Evolutionary conservation across 179 eudicot species (phyloP), one percentile per base, ranked within the genome.

Genomic region (Amaranthus tricolor): DNA sequence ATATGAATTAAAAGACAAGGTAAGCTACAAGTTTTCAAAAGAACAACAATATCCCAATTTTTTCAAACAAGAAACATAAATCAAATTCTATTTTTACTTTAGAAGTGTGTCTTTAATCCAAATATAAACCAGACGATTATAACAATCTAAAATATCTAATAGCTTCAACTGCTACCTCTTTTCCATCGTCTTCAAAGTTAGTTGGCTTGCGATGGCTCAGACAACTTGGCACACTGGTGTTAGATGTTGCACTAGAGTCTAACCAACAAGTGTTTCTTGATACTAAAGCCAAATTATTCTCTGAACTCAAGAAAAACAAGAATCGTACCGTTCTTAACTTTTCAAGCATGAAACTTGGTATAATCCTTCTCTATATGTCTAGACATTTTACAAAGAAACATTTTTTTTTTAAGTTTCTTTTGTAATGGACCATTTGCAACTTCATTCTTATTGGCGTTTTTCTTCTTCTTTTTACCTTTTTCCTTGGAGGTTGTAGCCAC

Each of bases 141-240:
- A 55, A 55, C 59, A 55, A 55, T 58, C 62, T 58, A 58, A 58
- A 58, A 6, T 31, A 10, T 10, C 0, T 24, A 0, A 58, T 17
- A 0, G 31, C 21, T 58, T 58, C 62, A 3, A 58, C 62, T 9
- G 6, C 31, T 9, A 19, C 62, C 21, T 20, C 5, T 17, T 58
- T 58, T 1, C 4, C 59, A 17, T 58, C 62, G 7, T 24, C 21
- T 17, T 58, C 21, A 58, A 1, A 24, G 17, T 58, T 10, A 58
- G 9, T 58, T 58, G 62, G 62, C 24, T 58, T 58, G 21, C 62
- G 62, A 12, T 58, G 62, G 62, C 24, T 58, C 62, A 58, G 24
- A 19, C 24, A 58, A 17, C 21, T 57, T 16, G 20, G 17, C 5
- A 19, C 62, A 16, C 62, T 58, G 6, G 14, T 55, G 59, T 55